Conservation (phyloP, 2,329 filamentous ascomycete genomes). For the Fusarium begoniae region DNA sequence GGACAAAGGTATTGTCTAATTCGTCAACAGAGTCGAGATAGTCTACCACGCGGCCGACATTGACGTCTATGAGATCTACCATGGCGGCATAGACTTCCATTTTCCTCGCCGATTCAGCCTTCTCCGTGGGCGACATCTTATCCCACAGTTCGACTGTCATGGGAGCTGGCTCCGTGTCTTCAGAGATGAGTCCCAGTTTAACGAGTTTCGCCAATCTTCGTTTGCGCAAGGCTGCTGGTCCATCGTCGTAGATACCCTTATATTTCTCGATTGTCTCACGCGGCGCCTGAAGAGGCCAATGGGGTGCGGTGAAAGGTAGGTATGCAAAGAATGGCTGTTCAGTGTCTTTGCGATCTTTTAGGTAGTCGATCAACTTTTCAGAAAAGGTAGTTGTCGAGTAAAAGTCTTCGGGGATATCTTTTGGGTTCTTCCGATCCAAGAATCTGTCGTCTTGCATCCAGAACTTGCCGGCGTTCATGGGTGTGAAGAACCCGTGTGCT, state of each 20-base stretch:
- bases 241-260: slow-evolving; percentile 65
- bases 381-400: slow-evolving; percentile 63
- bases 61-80: slow-evolving; percentile 64
- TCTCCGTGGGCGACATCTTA: slow-evolving; percentile 9
- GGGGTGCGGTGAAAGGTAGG: slow-evolving; percentile 64
- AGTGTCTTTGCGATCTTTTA: slow-evolving; percentile 46
- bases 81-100: slow-evolving; percentile 64
- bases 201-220: slow-evolving; percentile 56
- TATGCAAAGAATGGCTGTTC: slow-evolving; percentile 43
- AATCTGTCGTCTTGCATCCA: slow-evolving; percentile 55
- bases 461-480: slow-evolving; percentile 36
- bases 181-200: slow-evolving; percentile 51
- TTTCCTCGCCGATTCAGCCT: slow-evolving; percentile 30
- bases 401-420: slow-evolving; percentile 58
- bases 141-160: slow-evolving; percentile 19
- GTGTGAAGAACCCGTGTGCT: slow-evolving; percentile 31
- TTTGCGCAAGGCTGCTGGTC: slow-evolving; percentile 58
- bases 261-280: slow-evolving; percentile 65
- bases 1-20: slow-evolving; percentile 4
- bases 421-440: slow-evolving; percentile 38
- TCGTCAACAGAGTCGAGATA: slow-evolving; percentile 50
- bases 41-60: slow-evolving; percentile 61
- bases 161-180: slow-evolving; percentile 32
- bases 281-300: slow-evolving; percentile 71
- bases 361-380: slow-evolving; percentile 61